phyloP scores from a whole-genome alignment of 768 basidiomycete genomes.

The Hypholoma fasciculare region DNA sequence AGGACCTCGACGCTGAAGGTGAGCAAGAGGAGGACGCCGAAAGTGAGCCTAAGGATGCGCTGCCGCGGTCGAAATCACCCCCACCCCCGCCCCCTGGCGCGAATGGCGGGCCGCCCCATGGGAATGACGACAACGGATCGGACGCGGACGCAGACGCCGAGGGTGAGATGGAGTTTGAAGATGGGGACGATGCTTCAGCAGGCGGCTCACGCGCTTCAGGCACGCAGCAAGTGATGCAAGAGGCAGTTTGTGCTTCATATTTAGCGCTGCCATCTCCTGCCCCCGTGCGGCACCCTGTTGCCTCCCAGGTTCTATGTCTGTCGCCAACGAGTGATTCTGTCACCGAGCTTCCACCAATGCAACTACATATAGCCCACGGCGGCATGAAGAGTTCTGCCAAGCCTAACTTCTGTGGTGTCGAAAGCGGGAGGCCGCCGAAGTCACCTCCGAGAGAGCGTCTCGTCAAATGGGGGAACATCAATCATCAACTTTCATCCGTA shows the following conservation, averaged over 20 bases:
- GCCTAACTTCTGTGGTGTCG: no score
- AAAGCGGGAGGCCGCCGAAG: no score
- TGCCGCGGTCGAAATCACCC: slow-evolving; percentile 18
- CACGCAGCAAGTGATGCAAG: background rate
- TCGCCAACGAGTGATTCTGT: no score
- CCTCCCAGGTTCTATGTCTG: no score
- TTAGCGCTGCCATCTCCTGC: background rate
- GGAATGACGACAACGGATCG: slow-evolving; percentile 19
- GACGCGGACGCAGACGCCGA: slow-evolving; percentile 35
- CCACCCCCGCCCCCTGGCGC: slow-evolving; percentile 17
- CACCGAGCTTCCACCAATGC: no score
- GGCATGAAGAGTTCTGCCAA: no score
- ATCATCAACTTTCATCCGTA: background rate
- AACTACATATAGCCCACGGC: no score
- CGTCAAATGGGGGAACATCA: slow-evolving; percentile 12
- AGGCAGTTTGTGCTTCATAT: background rate
- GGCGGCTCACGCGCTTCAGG: background rate
- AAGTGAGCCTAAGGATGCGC: slow-evolving; percentile 1
- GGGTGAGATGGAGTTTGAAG: slow-evolving; percentile 33
- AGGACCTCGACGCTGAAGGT: slow-evolving; percentile 21
- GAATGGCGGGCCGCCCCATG: slow-evolving; percentile 5
- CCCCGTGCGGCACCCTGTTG: no score
- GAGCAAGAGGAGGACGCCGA: slow-evolving; percentile 25
- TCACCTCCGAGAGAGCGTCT: background rate
- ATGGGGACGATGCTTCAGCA: slow-evolving; percentile 17